Evolutionary conservation across 2,329 filamentous ascomycete species (phyloP), one percentile per base, ranked within the genome.

Genomic region (Lachnellula occidentalis): DNA sequence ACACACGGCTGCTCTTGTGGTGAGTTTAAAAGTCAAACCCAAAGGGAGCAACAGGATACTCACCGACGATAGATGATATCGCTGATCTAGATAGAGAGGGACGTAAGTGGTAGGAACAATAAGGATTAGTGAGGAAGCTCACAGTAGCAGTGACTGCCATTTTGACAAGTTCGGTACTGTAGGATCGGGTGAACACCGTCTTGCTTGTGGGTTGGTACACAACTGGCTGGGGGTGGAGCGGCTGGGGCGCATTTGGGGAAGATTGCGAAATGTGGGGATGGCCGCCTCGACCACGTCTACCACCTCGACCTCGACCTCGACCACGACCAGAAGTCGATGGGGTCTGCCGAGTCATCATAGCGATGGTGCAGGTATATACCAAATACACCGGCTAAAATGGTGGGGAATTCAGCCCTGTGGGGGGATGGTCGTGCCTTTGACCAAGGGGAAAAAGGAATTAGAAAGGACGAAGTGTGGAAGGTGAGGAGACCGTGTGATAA

Each of bases 111-210:
- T 7, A 17, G 12, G 12, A 12, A 5, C 41, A 34, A 21, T 21
- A 4, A 21, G 15, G 7, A 31, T 45, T 4, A 49, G 4, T 9
- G 6, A 46, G 7, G 2, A 41, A 31, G 53, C 59, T 42, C 34
- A 60, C 59, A 37, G 52, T 50, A 43, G 50, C 53, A 45, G 47
- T 61, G n/a, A 60, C 48, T 17, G 53, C 57, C 6, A 52, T 57
- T 34, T 51, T 59, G 5, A 56, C 53, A 14, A 61, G 34, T 27
- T 61, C 55, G 19, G 53, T 50, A 42, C 61, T 63, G 11, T 56
- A 56, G n/a, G 54, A 2, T 21, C 53, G 50, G 22, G 15, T 52
- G 19, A 61, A 37, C 22, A 37, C 31, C 17, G 43, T 49, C 34
- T 54, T 46, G 31, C 43, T 48, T 5, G 51, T 47, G 9, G 47